Base-by-base conservation (phyloP, 345 rosid genomes). In the Populus simonii region DNA sequence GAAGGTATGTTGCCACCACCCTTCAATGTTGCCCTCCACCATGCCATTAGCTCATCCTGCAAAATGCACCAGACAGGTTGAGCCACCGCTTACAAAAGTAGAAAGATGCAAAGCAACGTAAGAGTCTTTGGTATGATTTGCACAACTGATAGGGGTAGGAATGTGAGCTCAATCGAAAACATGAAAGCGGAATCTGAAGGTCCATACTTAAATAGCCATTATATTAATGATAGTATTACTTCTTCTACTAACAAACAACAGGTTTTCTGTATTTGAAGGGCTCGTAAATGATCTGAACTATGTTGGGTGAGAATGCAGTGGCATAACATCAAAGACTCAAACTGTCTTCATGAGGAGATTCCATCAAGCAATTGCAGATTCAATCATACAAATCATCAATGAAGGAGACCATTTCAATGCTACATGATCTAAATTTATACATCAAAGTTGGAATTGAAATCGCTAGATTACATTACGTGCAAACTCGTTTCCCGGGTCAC, bases 41-140 rank as follows among this genome's bases (percentile, higher is more conserved):
- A 95, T n/a, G 88, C 88, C 78, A 80, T 84, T n/a, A 95, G 87
- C 89, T 95, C 98, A 23, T 93, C 94, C 98, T 92, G 85, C 80
- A 68, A 75, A 49, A 80, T 70, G 39, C 68, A 23, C 10, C 55
- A 38, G 15, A 7, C 18, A 13, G 73, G 15, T 57, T 73, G 29
- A 17, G 15, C 73, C 33, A 47, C n/a, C n/a, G 39, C 27, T 68
- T 38, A 5, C 13, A 39, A 10, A 38, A 67, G 67, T 8, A 22
- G 69, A 76, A 36, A 1, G 36, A 6, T 53, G 8, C 8, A 8
- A 20, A 33, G 1, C 36, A 33, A 33, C 36, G 36, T 33, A 0
- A 6, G 36, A 33, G 36, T 39, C 43, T 39, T 39, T 39, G 43
- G 43, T 7, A 39, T 39, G 10, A 8, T 39, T 39, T 8, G 1